Evolutionary conservation across 2,329 filamentous ascomycete genomes (phyloP).

Genomic region (Thelonectria blattea): DNA sequence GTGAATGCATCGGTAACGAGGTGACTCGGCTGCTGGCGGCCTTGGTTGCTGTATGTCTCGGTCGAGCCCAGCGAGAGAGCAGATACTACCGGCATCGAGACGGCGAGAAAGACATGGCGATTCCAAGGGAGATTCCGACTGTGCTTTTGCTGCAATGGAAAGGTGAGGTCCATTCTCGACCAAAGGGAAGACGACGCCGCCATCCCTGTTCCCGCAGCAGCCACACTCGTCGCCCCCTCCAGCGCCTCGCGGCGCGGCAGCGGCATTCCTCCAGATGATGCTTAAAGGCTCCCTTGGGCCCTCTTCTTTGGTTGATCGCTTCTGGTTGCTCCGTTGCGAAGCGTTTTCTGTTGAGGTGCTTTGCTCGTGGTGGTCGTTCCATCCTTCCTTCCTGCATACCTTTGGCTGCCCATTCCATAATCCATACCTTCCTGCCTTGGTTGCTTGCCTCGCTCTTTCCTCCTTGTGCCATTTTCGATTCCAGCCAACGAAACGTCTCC

Average conservation of each 20-base stretch:
- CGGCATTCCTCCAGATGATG: constrained; percentile 32
- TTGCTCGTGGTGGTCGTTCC: neutral
- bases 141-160: constrained; percentile 11
- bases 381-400: constrained; percentile 5
- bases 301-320: constrained; percentile 13
- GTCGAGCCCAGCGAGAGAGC: constrained; percentile 7
- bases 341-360: neutral
- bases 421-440: constrained; percentile 8
- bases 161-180: constrained; percentile 15
- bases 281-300: constrained; percentile 37
- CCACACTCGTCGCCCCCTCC: constrained; percentile 32
- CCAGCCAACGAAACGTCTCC: constrained; percentile 15
- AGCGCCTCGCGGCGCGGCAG: constrained; percentile 31
- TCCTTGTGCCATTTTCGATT: constrained; percentile 15
- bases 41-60: constrained; percentile 18
- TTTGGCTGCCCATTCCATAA: neutral
- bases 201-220: constrained; percentile 37
- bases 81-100: neutral
- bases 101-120: constrained; percentile 1
- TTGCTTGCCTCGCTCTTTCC: constrained; percentile 12
- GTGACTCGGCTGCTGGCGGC: constrained; percentile 2
- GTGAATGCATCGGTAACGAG: constrained; percentile 6
- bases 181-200: constrained; percentile 22
- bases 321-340: constrained; percentile 3
- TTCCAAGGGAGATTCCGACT: constrained; percentile 15